A percentile compares a stretch with the other conserved stretches of the same genome.
Evolutionary conservation across 805 yeast species (phyloP).

Genomic region (Starmerella stigmatis): DNA sequence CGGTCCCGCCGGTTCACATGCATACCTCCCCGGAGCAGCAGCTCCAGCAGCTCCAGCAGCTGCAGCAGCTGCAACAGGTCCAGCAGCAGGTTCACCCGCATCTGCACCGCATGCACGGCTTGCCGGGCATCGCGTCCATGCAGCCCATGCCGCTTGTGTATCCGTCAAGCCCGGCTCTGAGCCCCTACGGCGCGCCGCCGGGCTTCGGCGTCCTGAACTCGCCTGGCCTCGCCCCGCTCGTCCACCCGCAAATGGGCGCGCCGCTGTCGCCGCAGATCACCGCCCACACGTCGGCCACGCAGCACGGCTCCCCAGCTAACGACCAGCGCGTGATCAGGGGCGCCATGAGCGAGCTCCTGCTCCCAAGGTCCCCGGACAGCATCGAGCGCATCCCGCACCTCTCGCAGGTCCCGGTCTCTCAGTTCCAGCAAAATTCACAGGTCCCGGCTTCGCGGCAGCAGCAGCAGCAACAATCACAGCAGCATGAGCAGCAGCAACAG

Average conservation of each 20-base stretch:
- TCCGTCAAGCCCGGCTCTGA: conserved; percentile 20
- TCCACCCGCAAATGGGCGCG: conserved; percentile 7
- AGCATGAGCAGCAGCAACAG: conserved; percentile 6
- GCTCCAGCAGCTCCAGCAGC: conserved; percentile 10
- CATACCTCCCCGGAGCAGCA: conserved; percentile 4
- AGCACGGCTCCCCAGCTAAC: conserved; percentile 13
- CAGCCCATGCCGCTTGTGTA: conserved; percentile 17
- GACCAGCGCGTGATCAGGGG: conserved; percentile 22
- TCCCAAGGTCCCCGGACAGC: conserved; percentile 24
- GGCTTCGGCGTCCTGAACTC: conserved; percentile 11
- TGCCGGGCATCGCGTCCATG: conserved; percentile 11
- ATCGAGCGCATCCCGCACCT: conserved; percentile 26
- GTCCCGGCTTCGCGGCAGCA: conserved; percentile 1
- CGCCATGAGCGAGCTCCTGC: conserved; percentile 26
- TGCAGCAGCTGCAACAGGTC: conserved; percentile 7
- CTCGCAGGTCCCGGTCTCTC: conserved; percentile 23
- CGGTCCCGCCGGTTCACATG: conserved; percentile 1
- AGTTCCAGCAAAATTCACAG: conserved; percentile 13
- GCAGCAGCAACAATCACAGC: not conserved
- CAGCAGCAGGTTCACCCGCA: conserved; percentile 6
- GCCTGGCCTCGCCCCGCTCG: conserved; percentile 16
- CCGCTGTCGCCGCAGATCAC: conserved; percentile 18
- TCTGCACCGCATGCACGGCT: conserved; percentile 8
- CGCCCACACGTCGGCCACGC: conserved; percentile 11
- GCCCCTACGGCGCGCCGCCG: conserved; percentile 13